phyloP scores from a whole-genome alignment of 2,329 filamentous ascomycete genomes.

The Colletotrichum agaves region DNA sequence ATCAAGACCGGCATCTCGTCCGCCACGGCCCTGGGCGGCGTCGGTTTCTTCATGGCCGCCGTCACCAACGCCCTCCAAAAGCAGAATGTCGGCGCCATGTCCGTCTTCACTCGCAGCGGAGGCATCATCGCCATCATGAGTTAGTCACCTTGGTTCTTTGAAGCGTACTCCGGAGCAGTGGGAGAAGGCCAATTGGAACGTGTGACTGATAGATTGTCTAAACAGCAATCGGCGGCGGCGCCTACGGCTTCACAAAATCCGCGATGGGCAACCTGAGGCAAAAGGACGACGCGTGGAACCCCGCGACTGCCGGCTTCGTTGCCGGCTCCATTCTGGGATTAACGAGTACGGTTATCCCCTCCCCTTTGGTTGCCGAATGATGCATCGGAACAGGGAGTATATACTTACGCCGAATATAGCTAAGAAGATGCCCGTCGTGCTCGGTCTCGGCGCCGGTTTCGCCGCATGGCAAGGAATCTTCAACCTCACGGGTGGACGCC shows the following conservation, averaged over 20 bases:
- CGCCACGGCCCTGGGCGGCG: constrained; percentile 70
- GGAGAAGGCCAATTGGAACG: background rate
- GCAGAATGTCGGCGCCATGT: constrained; percentile 82
- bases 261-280: constrained; percentile 86
- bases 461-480: constrained; percentile 70
- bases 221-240: constrained; percentile 76
- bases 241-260: constrained; percentile 80
- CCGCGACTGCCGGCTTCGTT: constrained; percentile 79
- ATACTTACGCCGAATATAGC: constrained; percentile 42
- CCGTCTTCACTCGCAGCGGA: constrained; percentile 83
- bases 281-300: constrained; percentile 83
- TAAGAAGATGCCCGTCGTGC: constrained; percentile 72
- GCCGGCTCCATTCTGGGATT: constrained; percentile 79
- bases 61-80: constrained; percentile 88
- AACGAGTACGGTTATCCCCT: constrained; percentile 64
- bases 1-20: constrained; percentile 74
- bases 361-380: constrained; percentile 5
- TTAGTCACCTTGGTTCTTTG: background rate
- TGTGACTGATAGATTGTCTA: constrained; percentile 1
- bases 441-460: constrained; percentile 72
- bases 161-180: background rate
- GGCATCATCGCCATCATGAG: constrained; percentile 67
- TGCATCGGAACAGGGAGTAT: background rate
- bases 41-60: constrained; percentile 78
- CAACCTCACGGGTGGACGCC: constrained; percentile 74